Percentiles rank a stretch among this genome's conserved stretches.
Evolutionary conservation across 2,329 filamentous ascomycete species (phyloP).

Genomic region (Trichoderma atrobrunneum): DNA sequence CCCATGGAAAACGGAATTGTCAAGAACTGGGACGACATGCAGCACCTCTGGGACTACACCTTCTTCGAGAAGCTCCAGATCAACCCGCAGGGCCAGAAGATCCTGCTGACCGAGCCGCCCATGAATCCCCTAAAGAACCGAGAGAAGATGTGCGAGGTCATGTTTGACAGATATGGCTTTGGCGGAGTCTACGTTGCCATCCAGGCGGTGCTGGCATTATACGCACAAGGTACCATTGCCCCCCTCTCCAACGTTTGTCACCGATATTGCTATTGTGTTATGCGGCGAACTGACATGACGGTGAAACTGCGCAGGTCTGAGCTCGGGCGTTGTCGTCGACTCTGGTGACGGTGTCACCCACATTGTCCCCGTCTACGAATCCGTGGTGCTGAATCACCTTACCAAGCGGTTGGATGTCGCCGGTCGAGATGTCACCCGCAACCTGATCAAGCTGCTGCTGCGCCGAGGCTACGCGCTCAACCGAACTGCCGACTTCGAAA

Average conservation of each 20-base stretch:
- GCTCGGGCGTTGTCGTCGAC: slow-evolving; percentile 95
- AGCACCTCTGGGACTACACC: slow-evolving; percentile 98
- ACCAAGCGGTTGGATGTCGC: slow-evolving; percentile 92
- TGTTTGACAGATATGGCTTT: slow-evolving; percentile 97
- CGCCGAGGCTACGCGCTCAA: slow-evolving; percentile 95
- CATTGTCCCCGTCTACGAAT: slow-evolving; percentile 98
- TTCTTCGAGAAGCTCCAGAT: slow-evolving; percentile 97
- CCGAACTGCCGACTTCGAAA: slow-evolving; percentile 98
- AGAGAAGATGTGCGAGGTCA: slow-evolving; percentile 97
- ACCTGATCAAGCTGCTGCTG: slow-evolving; percentile 90
- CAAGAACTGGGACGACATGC: slow-evolving; percentile 99
- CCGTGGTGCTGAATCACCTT: slow-evolving; percentile 94
- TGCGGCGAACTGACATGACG: not conserved
- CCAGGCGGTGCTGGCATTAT: slow-evolving; percentile 91
- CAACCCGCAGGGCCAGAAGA: slow-evolving; percentile 88
- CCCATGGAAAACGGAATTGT: slow-evolving; percentile 99
- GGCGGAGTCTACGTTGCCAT: slow-evolving; percentile 98
- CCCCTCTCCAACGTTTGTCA: not conserved
- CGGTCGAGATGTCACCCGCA: slow-evolving; percentile 95
- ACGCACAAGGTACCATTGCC: slow-evolving; percentile 74
- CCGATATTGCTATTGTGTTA: not conserved
- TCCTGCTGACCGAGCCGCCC: slow-evolving; percentile 92
- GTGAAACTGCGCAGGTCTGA: slow-evolving; percentile 57
- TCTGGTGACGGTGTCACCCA: slow-evolving; percentile 98
- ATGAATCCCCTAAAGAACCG: slow-evolving; percentile 98